Base-by-base conservation (phyloP, 2,329 filamentous ascomycete genomes). In the Canariomyces notabilis region DNA sequence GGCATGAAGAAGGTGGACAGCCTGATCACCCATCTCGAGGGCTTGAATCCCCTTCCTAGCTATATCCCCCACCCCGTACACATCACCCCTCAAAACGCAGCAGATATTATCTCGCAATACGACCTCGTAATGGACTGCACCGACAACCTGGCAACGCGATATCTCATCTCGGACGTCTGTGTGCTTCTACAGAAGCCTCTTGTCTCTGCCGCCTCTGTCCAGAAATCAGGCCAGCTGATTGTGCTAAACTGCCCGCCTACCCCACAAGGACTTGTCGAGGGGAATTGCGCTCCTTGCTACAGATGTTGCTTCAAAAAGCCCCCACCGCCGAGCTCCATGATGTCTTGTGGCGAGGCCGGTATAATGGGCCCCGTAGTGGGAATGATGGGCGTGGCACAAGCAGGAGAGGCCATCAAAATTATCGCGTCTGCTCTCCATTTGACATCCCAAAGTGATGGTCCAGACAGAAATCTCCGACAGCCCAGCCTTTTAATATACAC, bases 51-150 rank as follows among this genome's bases (percentile, higher is more conserved):
- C 0, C 72, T 78, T 11, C 72, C 87, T 15, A 76, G 64, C 1
- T 89, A 89, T 59, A 64, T 77, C 15, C 66, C 80, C 0, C 76
- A 94, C 60, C 63, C 67, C 8, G 71, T 73, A 12, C 83, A 86
- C 53, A 76, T 96, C 12, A 80, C 78, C 0, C 76, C 88, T 0
- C 68, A 79, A 48, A 87, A 85, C 42, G 86, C 89, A 0, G 67
- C 80, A 6, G 64, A 72, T 0, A 80, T 89, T 33, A 79, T 95
- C 46, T 67, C 72, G 0, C 58, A 71, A 4, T 97, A 95, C 61
- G 88, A 95, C 58, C 57, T 96, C 1, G 80, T 97, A 2, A 80
- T 98, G 11, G 93, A 98, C 65, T 98, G 93, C 64, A 97, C 91
- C 8, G 93, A 98, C 66, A 89, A 91, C 54, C 91, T 93, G 0